Percentiles rank a stretch among this genome's conserved stretches.
Evolutionary conservation across 495 filamentous ascomycete species (phyloP).

Genomic region (Parathielavia hyrcaniae): DNA sequence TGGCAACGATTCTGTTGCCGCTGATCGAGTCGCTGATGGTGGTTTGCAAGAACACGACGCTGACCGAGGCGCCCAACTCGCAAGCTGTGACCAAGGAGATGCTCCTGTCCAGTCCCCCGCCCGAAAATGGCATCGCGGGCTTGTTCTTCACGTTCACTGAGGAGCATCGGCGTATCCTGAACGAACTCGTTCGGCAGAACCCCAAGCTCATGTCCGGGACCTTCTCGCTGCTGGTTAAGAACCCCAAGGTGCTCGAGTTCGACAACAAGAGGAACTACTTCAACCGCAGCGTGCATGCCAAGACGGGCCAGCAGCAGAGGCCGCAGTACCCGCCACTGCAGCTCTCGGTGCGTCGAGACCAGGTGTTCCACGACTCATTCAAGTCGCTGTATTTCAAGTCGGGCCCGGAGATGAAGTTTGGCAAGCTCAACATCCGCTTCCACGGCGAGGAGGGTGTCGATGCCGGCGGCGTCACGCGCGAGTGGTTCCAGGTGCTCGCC

Average conservation of each 20-base stretch:
- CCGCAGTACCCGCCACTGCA: constrained; percentile 66
- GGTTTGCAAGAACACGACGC: constrained; percentile 92
- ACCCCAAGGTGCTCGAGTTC: constrained; percentile 97
- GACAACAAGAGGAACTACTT: constrained; percentile 99
- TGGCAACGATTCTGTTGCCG: constrained; percentile 89
- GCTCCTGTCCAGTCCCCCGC: constrained; percentile 66
- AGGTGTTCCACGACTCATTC: constrained; percentile 98
- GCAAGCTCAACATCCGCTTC: constrained; percentile 96
- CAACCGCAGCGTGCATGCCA: constrained; percentile 80
- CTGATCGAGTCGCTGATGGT: constrained; percentile 97
- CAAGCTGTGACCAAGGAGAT: constrained; percentile 58
- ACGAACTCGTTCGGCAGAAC: constrained; percentile 93
- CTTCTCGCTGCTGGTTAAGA: constrained; percentile 92
- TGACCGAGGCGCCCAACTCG: constrained; percentile 54
- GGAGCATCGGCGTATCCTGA: constrained; percentile 95
- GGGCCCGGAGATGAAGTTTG: constrained; percentile 94
- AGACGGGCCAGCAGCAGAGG: constrained; percentile 55
- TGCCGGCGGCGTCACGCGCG: constrained; percentile 92
- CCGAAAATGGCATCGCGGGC: constrained; percentile 74
- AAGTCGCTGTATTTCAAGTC: constrained; percentile 91
- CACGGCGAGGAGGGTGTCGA: constrained; percentile 96
- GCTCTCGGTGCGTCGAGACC: constrained; percentile 82
- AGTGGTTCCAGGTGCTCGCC: constrained; percentile 98
- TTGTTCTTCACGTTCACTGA: constrained; percentile 98
- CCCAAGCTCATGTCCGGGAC: constrained; percentile 98